Conservation (phyloP, 192 early-diverging fungal species). For the Pilaira anomala region DNA sequence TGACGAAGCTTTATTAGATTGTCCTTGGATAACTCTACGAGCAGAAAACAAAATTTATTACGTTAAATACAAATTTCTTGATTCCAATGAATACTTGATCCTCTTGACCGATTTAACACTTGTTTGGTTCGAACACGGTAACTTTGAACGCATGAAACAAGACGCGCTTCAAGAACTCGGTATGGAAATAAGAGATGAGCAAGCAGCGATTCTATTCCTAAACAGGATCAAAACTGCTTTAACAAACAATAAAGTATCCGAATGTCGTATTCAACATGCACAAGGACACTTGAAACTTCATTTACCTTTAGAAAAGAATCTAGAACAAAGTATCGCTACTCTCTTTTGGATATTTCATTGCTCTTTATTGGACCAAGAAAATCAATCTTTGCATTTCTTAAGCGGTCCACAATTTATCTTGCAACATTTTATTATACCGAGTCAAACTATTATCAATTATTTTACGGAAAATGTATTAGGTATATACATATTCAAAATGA, state of each 20-base stretch:
- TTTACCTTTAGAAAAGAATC: neutral
- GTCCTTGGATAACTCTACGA: neutral
- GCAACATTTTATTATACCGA: neutral
- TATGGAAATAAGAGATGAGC: too few relatives aligned
- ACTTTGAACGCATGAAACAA: neutral
- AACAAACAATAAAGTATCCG: neutral
- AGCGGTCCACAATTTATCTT: neutral
- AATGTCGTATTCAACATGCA: neutral
- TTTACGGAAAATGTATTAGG: too few relatives aligned
- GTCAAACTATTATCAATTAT: neutral
- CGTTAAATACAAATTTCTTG: neutral
- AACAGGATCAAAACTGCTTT: too few relatives aligned
- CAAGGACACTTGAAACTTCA: neutral
- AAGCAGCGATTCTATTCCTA: too few relatives aligned
- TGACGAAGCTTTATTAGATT: neutral
- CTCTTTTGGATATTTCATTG: neutral
- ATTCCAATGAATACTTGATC: neutral
- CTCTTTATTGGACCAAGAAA: neutral
- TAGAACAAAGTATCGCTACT: neutral
- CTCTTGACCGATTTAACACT: neutral
- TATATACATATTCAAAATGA: too few relatives aligned
- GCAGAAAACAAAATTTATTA: neutral
- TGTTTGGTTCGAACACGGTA: slow-evolving; percentile 11
- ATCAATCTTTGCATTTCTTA: neutral
- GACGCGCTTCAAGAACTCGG: too few relatives aligned